A percentile compares a stretch with the other conserved stretches of the same genome.
phyloP scores from a whole-genome alignment of 139 green algal species.

The Zygnema circumcarinatum region DNA sequence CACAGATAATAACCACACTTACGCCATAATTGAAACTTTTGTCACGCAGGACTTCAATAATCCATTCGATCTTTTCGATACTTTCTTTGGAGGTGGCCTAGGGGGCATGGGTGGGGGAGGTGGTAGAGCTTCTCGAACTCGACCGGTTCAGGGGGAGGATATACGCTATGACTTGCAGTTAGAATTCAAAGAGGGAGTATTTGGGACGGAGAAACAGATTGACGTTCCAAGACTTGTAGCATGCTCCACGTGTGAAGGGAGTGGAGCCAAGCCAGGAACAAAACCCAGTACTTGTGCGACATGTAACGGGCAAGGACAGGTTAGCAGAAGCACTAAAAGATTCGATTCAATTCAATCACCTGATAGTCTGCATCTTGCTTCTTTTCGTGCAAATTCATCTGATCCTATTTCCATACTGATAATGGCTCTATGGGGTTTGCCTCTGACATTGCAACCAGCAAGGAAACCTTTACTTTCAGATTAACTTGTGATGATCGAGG shows the following conservation, averaged over 20 bases:
- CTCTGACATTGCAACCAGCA: too few species aligned
- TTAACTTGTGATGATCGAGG: too few species aligned
- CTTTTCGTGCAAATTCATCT: background rate
- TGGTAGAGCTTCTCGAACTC: constrained; percentile 61
- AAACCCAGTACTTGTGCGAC: constrained; percentile 77
- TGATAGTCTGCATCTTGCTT: background rate
- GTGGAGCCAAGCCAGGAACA: constrained; percentile 87
- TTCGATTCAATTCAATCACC: background rate
- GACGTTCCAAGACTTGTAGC: constrained; percentile 81
- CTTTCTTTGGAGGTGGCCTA: constrained; percentile 86
- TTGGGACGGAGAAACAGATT: constrained; percentile 82
- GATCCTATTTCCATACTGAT: background rate
- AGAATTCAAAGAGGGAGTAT: constrained; percentile 61
- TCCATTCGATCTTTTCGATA: constrained; percentile 98
- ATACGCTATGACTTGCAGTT: constrained; percentile 65
- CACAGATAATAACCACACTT: too few species aligned
- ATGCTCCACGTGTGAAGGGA: constrained; percentile 67
- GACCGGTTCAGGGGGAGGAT: constrained; percentile 79
- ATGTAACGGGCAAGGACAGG: constrained; percentile 84
- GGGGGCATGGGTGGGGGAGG: constrained; percentile 69
- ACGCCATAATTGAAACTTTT: too few species aligned
- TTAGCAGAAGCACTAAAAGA: too few species aligned
- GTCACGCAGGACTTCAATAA: constrained; percentile 80
- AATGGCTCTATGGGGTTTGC: background rate
- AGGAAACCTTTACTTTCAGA: too few species aligned